phyloP scores from a whole-genome alignment of 345 rosid species.

The Cardamine resedifolia region DNA sequence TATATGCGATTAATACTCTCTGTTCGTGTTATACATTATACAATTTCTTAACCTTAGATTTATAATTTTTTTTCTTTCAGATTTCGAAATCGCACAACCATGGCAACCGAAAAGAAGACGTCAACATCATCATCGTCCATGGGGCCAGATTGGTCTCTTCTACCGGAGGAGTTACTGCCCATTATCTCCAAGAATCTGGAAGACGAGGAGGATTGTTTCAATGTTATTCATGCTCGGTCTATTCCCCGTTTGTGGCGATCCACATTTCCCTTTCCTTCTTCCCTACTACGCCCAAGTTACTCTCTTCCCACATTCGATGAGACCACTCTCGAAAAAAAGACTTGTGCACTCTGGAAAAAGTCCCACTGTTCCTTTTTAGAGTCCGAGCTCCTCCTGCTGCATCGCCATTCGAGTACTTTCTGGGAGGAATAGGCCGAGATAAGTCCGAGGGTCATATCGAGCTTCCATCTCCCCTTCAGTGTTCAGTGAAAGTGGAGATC shows the following conservation, averaged over 20 bases:
- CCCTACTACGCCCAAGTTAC: not conserved
- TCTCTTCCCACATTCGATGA: not conserved
- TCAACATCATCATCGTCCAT: not conserved
- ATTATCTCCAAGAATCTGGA: not conserved
- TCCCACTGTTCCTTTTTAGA: not conserved
- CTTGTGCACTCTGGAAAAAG: not conserved
- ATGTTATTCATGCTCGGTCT: slow-evolving; percentile 15
- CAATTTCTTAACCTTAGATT: too few species aligned
- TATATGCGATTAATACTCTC: too few species aligned
- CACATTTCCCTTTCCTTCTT: not conserved
- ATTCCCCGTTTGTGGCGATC: slow-evolving; percentile 9
- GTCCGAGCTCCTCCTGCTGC: not conserved
- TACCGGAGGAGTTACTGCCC: slow-evolving; percentile 11
- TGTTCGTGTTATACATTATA: too few species aligned
- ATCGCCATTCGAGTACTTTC: not conserved
- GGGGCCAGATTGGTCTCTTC: not conserved
- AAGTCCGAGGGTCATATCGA: too few species aligned
- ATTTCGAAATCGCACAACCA: too few species aligned
- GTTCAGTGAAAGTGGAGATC: not conserved
- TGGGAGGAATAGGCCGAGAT: not conserved
- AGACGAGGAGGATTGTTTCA: not conserved
- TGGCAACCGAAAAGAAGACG: not conserved
- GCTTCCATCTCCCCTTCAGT: not conserved
- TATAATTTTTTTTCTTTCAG: not conserved
- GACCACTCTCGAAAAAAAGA: not conserved